Percentiles rank a stretch among this genome's conserved stretches.
These are phyloP conservation scores for Kwoniella europaea DNA, from an alignment of 768 basidiomycete species.

Conservation along the genomic window DNA sequence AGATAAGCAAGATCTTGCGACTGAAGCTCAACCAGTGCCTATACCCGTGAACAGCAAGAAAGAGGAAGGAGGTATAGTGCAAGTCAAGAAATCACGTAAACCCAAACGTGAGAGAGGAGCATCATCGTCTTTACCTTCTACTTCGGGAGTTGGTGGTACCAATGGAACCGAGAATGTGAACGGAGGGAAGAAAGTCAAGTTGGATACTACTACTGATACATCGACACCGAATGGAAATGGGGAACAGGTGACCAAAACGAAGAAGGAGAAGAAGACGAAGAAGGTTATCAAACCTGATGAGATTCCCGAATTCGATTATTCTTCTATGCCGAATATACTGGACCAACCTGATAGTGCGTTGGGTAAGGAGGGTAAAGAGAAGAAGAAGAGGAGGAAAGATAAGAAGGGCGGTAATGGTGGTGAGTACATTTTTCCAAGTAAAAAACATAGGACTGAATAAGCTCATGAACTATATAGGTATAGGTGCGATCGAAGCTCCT, in stretches of 20 bases:
- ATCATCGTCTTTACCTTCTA: constrained; percentile 8
- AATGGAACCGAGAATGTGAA: background rate
- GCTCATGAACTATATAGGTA: background rate
- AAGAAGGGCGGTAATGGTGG: constrained; percentile 45
- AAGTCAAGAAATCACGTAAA: constrained; percentile 70
- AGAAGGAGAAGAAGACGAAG: constrained; percentile 35
- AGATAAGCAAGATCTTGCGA: background rate
- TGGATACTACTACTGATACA: background rate
- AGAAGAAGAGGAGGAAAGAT: constrained; percentile 62
- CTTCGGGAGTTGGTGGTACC: constrained; percentile 5
- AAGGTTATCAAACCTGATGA: constrained; percentile 30
- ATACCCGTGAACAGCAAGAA: constrained; percentile 32
- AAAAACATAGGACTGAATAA: background rate
- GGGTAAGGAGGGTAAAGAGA: constrained; percentile 56
- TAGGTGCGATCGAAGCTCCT: constrained; percentile 28
- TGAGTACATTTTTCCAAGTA: constrained; percentile 14
- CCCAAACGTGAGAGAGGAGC: constrained; percentile 61
- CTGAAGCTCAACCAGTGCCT: background rate
- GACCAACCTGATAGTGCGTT: constrained; percentile 60
- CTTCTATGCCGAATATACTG: constrained; percentile 71
- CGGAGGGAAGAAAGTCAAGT: constrained; percentile 31
- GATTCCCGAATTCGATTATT: constrained; percentile 73
- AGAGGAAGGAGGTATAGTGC: constrained; percentile 70
- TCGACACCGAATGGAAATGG: constrained; percentile 6
- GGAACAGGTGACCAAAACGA: background rate